Conservation (phyloP, 1,284 basidiomycete species). For the Apiotrichum laibachii region DNA sequence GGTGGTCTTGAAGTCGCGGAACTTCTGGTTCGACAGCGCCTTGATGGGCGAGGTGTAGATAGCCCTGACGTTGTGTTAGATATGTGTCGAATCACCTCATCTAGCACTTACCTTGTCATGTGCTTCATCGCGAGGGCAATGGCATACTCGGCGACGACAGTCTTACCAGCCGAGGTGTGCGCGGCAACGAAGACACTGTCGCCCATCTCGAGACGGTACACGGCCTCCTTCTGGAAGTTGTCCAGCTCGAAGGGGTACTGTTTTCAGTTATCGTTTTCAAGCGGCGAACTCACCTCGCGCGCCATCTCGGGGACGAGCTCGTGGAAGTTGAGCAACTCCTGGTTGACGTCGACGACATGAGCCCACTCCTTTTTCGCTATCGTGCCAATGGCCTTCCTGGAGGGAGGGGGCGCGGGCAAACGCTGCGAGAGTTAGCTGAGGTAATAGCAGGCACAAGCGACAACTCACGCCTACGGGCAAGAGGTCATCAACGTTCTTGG, state of each 20-base stretch:
- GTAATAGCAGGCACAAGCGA: neutral
- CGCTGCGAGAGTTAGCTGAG: conserved; percentile 32
- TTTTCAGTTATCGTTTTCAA: conserved; percentile 4
- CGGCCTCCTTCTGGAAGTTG: conserved; percentile 94
- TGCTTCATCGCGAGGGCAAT: conserved; percentile 95
- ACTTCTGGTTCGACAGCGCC: conserved; percentile 98
- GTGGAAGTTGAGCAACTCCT: conserved; percentile 71
- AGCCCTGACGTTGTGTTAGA: conserved; percentile 58
- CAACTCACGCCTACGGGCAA: conserved; percentile 70
- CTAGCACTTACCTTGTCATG: conserved; percentile 77
- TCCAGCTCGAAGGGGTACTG: conserved; percentile 83
- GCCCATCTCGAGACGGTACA: conserved; percentile 95
- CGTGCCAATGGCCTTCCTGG: conserved; percentile 35
- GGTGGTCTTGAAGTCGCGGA: conserved; percentile 96
- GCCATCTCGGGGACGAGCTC: conserved; percentile 54
- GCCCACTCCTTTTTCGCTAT: conserved; percentile 89
- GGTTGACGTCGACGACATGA: conserved; percentile 90
- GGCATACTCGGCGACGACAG: conserved; percentile 98
- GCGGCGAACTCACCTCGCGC: conserved; percentile 30
- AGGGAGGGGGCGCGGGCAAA: conserved; percentile 47
- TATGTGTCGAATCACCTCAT: neutral
- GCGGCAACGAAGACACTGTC: conserved; percentile 98
- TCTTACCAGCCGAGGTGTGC: conserved; percentile 94
- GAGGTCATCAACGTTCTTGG: conserved; percentile 71
- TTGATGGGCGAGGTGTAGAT: conserved; percentile 99